Evolutionary conservation across 257 asterid species (phyloP).

Genomic region (Misopates orontium): DNA sequence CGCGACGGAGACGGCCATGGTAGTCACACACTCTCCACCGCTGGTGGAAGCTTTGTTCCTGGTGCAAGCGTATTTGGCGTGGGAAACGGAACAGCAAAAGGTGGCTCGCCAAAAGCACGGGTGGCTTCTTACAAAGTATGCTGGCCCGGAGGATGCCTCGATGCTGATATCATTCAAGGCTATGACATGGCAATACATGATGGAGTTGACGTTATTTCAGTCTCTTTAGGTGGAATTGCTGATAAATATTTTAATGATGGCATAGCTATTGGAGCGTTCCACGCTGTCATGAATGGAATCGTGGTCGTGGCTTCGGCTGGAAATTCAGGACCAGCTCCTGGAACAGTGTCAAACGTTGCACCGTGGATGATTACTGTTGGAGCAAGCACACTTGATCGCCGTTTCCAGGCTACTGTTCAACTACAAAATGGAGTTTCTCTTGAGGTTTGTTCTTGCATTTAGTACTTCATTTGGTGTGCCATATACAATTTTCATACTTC

Average conservation of each 20-base stretch:
- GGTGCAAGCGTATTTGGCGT: conserved; percentile 54
- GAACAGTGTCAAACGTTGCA: conserved; percentile 51
- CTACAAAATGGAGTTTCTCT: conserved; percentile 36
- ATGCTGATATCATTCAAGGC: conserved; percentile 55
- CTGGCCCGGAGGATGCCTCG: conserved; percentile 62
- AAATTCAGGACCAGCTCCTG: conserved; percentile 40
- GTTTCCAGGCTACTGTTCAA: conserved; percentile 26
- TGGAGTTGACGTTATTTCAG: conserved; percentile 70
- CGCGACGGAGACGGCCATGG: conserved; percentile 72
- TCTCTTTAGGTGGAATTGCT: conserved; percentile 53
- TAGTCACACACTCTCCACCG: conserved; percentile 77
- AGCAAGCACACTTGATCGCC: conserved; percentile 66
- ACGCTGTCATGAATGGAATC: conserved; percentile 55
- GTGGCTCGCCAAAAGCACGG: conserved; percentile 74
- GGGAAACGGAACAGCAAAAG: conserved; percentile 69
- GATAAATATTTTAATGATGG: conserved; percentile 29
- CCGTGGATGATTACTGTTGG: conserved; percentile 79
- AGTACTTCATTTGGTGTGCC: too few relatives aligned
- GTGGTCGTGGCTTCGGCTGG: conserved; percentile 65
- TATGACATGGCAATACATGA: conserved; percentile 66
- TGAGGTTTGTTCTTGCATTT: conserved; percentile 26
- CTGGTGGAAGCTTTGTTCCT: conserved; percentile 69
- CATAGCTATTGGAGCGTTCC: conserved; percentile 56
- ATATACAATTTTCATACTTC: too few relatives aligned
- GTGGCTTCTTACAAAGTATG: conserved; percentile 73